Base-by-base conservation (phyloP, 352 stramenopile genomes). In the Globisporangium recalcitrans region DNA sequence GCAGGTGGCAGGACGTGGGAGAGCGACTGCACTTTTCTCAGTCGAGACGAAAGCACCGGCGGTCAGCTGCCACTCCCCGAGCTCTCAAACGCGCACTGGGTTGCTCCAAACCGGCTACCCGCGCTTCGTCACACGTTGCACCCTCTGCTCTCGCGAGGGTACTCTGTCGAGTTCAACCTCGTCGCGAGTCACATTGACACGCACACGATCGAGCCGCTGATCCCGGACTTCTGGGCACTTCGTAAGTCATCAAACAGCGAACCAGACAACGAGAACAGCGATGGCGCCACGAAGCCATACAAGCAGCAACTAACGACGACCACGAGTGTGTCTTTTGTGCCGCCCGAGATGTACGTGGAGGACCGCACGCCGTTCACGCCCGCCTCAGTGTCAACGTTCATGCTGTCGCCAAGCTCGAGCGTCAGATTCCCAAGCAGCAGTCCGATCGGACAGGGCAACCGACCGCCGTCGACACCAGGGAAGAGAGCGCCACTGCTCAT, bases 11-110 rank as follows among this genome's bases (percentile, higher is more conserved):
- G 26, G 21, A 47, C 38, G 10, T 92, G 82, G 82, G 75, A 88
- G 29, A 78, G 56, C 22, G 77, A 92, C 63, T 71, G 82, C 8
- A 74, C 60, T 16, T 92, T 90, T 53, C 68, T 92, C 3, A 34
- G 51, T 24, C 77, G 75, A 22, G 46, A 51, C 1, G 60, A 59
- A 0, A 11, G 59, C 3, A 19, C 53, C 4, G 44, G 32, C 0
- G 65, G 68, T 0, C 14, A 66, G 4, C 65, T 89, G 0, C 46
- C 74, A 1, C 63, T 68, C 2, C 72, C 74, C 2, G 52, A 64
- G 16, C 69, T 81, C 22, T 80, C 77, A 10, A 68, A 58, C 0
- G 60, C 48, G 13, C 73, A 86, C 26, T 52, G 67, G 5, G 59
- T 75, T 21, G 31, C 69, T 0, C 55, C 40, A 8, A 62, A 40